Evolutionary conservation across 805 yeast genomes (phyloP), one percentile per base, ranked within the genome.

Genomic region (Jamesozyma lodderae): DNA sequence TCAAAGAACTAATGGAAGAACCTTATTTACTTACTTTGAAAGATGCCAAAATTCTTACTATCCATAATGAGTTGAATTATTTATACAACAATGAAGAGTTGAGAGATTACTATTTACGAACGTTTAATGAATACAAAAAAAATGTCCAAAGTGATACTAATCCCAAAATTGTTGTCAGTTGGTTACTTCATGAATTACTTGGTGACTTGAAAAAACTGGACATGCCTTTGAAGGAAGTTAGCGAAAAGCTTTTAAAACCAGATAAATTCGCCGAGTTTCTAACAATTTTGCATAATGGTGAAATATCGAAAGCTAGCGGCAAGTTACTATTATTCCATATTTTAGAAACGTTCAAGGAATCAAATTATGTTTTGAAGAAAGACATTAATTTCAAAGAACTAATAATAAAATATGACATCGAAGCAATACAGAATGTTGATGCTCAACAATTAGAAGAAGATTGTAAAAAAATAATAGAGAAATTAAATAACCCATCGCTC

Each of bases 141-240:
- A 15, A 38, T 5, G 57, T 60, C 9, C 51, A 44, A 11, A 43
- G 58, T 9, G 44, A 55, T 7, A 46, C 45, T 38, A 53, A 53
- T 13, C 49, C 55, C 7, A 75, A 66, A 41, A 43, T 64, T 29
- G 77, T 76, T 2, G 75, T 78, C 21, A 84, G 81, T 53, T 90
- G 95, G 95, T 58, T 86, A 7, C 75, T 85, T 6, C 88, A 90
- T 60, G 88, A 85, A 45, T 62, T 86, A 29, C 52, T 85, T 14
- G 96, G 96, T 0, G 65, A 75, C 11, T 65, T 84, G 42, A 68
- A 75, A 6, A 77, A 75, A 51, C 65, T 73, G 6, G 64, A 69
- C 18, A 31, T 52, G 4, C 42, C 57, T 4, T 33, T 64, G 24
- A 44, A 39, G 10, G 67, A 72, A 41, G 48, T 52, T 17, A 19